phyloP scores from a whole-genome alignment of 2,329 filamentous ascomycete genomes.

The Madurella fahalii region DNA sequence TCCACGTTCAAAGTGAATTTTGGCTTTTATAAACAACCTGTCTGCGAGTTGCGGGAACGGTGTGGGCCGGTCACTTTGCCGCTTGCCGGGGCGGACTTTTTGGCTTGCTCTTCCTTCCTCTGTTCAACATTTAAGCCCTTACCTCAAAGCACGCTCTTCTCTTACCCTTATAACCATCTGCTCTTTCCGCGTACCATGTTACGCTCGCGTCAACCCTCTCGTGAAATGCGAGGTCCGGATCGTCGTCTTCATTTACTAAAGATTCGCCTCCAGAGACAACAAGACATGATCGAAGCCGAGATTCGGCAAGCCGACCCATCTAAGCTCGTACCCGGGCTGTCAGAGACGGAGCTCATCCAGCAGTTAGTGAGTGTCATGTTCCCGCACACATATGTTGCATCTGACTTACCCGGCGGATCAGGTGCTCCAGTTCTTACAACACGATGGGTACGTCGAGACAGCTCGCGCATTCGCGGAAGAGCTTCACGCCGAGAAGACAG shows the following conservation, averaged over 20 bases:
- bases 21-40: neutral
- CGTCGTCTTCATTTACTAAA: neutral
- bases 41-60: neutral
- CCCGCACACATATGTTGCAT: neutral
- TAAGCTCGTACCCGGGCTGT: constrained; percentile 57
- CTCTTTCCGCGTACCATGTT: no score
- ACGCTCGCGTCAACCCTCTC: no score
- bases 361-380: constrained; percentile 56
- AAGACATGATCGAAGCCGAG: constrained; percentile 26
- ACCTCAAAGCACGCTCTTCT: no score
- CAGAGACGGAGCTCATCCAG: constrained; percentile 76
- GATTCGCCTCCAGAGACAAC: constrained; percentile 32
- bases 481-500: constrained; percentile 67
- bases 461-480: constrained; percentile 84
- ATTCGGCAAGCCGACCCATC: constrained; percentile 45
- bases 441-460: constrained; percentile 94
- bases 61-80: neutral
- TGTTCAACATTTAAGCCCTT: neutral
- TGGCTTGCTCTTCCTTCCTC: neutral
- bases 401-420: constrained; percentile 21
- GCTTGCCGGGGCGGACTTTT: neutral
- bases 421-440: constrained; percentile 81
- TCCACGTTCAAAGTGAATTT: no score
- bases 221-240: no score
- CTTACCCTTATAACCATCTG: no score